Base-by-base conservation (phyloP, 192 early-diverging fungal species). In the Cladochytrium replicatum region DNA sequence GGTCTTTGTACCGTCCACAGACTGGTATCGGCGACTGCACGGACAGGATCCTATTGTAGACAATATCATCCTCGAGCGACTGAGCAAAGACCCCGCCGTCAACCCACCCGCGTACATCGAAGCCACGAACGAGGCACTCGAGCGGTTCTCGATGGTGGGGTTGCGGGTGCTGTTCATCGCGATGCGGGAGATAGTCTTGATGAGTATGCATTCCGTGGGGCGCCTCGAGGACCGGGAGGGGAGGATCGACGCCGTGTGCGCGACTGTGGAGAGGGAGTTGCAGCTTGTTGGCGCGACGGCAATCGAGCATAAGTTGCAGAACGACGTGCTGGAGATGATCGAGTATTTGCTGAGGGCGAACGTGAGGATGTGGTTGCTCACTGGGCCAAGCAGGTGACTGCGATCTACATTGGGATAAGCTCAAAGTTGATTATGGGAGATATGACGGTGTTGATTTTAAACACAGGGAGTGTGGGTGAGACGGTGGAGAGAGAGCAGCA, bases 91-190 rank as follows among this genome's bases (percentile, higher is more conserved):
- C 29, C 32, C n/a, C 34, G n/a, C 30, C n/a, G 6, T 45, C 41
- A 54, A 64, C 52, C 37, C 45, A 11, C 52, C 46, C 8, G 44
- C 38, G 6, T 29, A 42, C 3, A 13, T 68, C 15, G 49, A 53
- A 26, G 37, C 32, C 15, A 49, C 58, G 32, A 62, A 65, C 15
- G 49, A 51, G 4, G 55, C 69, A n/a, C 41, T 75, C 6, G 46
- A 55, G 26, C 54, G 67, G 15, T 75, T 29, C 80, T 80, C 41
- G 43, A 61, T 64, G 21, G 22, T 57, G 23, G 92, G 92, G 4
- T 55, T 93, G 48, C 77, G 92, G 27, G 93, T 90, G 4, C 69
- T 95, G 21, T 71, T 83, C 4, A 81, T 88, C 34, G 88, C 78
- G 2, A 84, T 82, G 60, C 61, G 80, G 40, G 74, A 68, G 49